Base-by-base conservation (phyloP, 495 filamentous ascomycete genomes). In the Penicillium maclennaniae region DNA sequence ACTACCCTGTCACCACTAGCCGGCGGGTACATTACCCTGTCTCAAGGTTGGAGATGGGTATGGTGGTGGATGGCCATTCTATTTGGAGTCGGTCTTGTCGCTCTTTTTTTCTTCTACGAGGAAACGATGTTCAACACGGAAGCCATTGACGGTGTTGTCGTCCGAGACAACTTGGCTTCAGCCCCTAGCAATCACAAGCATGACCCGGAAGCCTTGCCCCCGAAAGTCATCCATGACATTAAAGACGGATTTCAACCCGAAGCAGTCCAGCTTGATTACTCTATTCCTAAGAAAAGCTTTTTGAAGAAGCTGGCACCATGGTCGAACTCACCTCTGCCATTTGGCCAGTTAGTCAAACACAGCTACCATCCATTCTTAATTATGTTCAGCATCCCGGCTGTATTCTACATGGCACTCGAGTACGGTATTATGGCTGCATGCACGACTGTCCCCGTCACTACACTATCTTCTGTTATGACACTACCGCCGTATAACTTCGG, bases 41-140 rank as follows among this genome's bases (percentile, higher is more conserved):
- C 65, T 14, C 70, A 75, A 41, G 74, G 74, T 0, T 81, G 77
- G 77, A 55, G 69, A 4, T 79, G 76, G 74, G 67, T 77, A 6
- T 79, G 73, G 67, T 79, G 76, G 78, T 78, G 70, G 69, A 68
- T 61, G 44, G 66, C 63, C 7, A 78, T 79, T 21, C 59, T 78
- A 16, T 68, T 77, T 25, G 77, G 69, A 3, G 37, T 25, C 1
- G 59, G 53, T 6, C 42, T 59, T 3, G 19, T 54, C 14, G 47
- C 37, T 8, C 56, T 65, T 16, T 21, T 59, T 3, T 62, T 63
- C 16, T 37, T 60, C 9, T 63, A 63, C 26, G 61, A 61, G 21
- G 53, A 62, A 34, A 59, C 54, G 2, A 59, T 57, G 51, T 62
- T 57, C 23, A 39, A 14, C 36, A 16, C 17, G 0, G 45, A 31